Conservation (phyloP, 2,329 filamentous ascomycete genomes). For the Colletotrichum abscissum region DNA sequence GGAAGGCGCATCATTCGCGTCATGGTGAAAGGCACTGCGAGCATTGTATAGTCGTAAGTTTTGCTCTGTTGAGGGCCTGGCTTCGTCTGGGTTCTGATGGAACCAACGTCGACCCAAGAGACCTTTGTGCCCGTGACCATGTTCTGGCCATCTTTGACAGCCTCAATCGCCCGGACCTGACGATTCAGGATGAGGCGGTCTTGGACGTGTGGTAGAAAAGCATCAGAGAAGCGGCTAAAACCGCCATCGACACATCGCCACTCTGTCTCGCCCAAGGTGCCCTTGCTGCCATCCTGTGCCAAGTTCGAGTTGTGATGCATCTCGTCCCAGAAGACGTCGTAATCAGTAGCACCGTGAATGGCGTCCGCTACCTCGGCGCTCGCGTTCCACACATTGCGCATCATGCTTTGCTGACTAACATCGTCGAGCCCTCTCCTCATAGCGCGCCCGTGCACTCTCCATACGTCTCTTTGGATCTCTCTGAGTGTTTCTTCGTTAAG, state of each 20-base stretch:
- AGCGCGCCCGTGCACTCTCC: constrained; percentile 52
- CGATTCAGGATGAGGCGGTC: constrained; percentile 67
- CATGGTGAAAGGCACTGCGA: constrained; percentile 69
- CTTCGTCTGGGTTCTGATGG: constrained; percentile 44
- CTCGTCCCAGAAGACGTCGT: constrained; percentile 48
- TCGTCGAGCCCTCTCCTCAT: constrained; percentile 64
- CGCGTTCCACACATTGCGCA: constrained; percentile 59
- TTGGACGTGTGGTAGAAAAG: constrained; percentile 70
- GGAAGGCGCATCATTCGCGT: constrained; percentile 61
- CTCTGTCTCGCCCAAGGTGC: constrained; percentile 39
- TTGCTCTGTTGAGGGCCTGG: constrained; percentile 52
- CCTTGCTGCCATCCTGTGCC: constrained; percentile 42
- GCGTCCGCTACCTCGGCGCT: constrained; percentile 63
- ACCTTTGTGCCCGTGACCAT: not conserved
- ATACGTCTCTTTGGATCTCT: constrained; percentile 53
- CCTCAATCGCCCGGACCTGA: constrained; percentile 67
- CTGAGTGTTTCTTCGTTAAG: constrained; percentile 25
- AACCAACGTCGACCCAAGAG: constrained; percentile 60
- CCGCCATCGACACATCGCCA: constrained; percentile 41
- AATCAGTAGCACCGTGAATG: constrained; percentile 38
- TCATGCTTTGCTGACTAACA: constrained; percentile 56
- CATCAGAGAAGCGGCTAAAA: constrained; percentile 66
- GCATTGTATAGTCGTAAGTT: constrained; percentile 70
- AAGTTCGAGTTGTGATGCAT: constrained; percentile 47
- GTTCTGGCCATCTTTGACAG: constrained; percentile 31